These are phyloP conservation scores for Oropetium thomaeum DNA, from an alignment of 176 grass and related monocot species.

Conservation along the genomic window DNA sequence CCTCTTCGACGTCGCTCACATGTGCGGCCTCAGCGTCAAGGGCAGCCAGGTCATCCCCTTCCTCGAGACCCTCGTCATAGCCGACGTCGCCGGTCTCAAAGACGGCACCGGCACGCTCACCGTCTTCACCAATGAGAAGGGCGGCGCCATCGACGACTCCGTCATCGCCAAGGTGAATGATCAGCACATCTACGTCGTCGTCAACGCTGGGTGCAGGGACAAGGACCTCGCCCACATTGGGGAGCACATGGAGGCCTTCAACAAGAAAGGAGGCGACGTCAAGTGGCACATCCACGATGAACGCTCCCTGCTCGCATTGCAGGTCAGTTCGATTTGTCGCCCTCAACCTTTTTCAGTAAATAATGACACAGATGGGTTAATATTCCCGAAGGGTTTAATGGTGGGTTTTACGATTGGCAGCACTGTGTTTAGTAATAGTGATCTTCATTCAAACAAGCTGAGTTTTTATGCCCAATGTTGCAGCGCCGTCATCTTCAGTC, in stretches of 20 bases:
- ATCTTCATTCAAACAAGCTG: no score
- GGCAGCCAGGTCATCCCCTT: conserved; percentile 62
- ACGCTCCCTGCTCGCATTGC: conserved; percentile 83
- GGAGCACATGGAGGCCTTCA: conserved; percentile 78
- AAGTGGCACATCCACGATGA: conserved; percentile 94
- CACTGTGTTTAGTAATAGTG: no score
- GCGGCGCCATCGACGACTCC: conserved; percentile 88
- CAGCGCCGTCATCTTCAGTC: no score
- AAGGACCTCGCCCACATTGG: conserved; percentile 92
- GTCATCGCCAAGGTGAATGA: conserved; percentile 78
- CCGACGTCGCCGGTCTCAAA: conserved; percentile 65
- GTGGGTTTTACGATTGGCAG: background rate
- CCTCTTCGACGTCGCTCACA: conserved; percentile 98
- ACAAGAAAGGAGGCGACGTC: conserved; percentile 74
- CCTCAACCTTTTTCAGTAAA: background rate
- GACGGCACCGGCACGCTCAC: conserved; percentile 75
- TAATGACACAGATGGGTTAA: background rate
- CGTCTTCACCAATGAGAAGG: conserved; percentile 81
- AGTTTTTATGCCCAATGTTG: no score
- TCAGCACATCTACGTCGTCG: conserved; percentile 85
- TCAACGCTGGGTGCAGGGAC: conserved; percentile 94
- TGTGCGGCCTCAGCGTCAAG: conserved; percentile 82
- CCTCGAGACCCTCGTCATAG: conserved; percentile 87
- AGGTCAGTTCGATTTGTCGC: conserved; percentile 35
- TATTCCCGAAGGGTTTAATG: background rate